These are phyloP conservation scores for Teunomyces gatunensis DNA, from an alignment of 805 yeast species.

Conservation along the genomic window DNA sequence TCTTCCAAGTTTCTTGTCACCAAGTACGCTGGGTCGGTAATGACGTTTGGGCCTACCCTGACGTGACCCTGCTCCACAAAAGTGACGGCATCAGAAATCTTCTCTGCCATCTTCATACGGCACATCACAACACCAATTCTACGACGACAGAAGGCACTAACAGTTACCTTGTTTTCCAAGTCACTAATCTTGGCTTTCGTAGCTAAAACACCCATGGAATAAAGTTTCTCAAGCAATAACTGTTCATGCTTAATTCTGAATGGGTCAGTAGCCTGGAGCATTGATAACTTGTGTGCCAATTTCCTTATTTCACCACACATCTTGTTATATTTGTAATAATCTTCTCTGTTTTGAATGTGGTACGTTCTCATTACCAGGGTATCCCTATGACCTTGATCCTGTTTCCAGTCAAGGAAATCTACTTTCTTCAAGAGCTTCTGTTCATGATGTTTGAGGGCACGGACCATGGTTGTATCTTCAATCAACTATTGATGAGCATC, in stretches of 20 bases:
- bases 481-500: background rate
- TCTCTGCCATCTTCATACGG: slow-evolving; percentile 89
- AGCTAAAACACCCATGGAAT: slow-evolving; percentile 82
- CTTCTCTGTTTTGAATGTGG: slow-evolving; percentile 92
- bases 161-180: slow-evolving; percentile 87
- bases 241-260: slow-evolving; percentile 87
- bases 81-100: slow-evolving; percentile 81
- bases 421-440: slow-evolving; percentile 91
- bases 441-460: slow-evolving; percentile 92
- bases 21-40: slow-evolving; percentile 93
- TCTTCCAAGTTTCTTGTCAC: slow-evolving; percentile 95
- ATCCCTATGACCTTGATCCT: slow-evolving; percentile 91
- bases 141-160: slow-evolving; percentile 87
- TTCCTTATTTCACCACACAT: slow-evolving; percentile 91
- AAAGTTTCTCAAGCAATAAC: slow-evolving; percentile 79
- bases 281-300: slow-evolving; percentile 79
- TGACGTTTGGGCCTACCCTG: slow-evolving; percentile 92
- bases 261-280: slow-evolving; percentile 84
- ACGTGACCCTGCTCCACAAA: slow-evolving; percentile 97
- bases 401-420: slow-evolving; percentile 96
- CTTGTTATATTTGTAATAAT: slow-evolving; percentile 89
- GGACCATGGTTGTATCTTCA: slow-evolving; percentile 52
- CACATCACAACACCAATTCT: slow-evolving; percentile 95
- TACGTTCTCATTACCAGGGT: slow-evolving; percentile 95
- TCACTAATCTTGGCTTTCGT: slow-evolving; percentile 90